phyloP scores from a whole-genome alignment of 1,139 yeast genomes.

The Taphrina sp. region DNA sequence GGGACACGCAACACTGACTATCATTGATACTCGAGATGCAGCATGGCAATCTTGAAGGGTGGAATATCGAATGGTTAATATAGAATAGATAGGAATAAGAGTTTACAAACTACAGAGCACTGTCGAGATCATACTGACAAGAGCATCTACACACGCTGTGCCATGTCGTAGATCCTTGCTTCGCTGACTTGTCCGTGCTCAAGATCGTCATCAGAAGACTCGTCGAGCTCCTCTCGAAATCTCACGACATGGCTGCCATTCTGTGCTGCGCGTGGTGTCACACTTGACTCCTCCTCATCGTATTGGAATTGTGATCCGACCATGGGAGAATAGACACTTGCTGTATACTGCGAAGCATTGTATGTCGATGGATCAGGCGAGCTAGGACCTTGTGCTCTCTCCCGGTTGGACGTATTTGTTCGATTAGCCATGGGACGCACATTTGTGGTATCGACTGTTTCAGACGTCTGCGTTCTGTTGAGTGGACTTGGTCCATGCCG shows the following conservation, averaged over 20 bases:
- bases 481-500: too few species aligned
- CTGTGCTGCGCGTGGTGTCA: background rate
- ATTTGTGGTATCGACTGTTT: constrained; percentile 7
- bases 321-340: background rate
- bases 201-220: background rate
- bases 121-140: too few species aligned
- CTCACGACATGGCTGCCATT: background rate
- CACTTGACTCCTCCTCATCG: background rate
- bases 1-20: too few species aligned
- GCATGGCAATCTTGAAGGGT: too few species aligned
- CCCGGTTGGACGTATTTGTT: background rate
- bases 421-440: constrained; percentile 7
- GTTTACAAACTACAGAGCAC: background rate
- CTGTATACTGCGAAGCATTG: background rate
- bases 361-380: too few species aligned
- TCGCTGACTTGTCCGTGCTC: background rate
- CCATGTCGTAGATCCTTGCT: constrained; percentile 11
- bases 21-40: too few species aligned
- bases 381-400: too few species aligned
- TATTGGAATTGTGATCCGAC: background rate
- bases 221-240: background rate
- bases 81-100: too few species aligned
- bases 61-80: too few species aligned
- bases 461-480: too few species aligned
- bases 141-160: background rate